Base-by-base conservation (phyloP, 2,329 filamentous ascomycete genomes). In the Sporothrix phasma region DNA sequence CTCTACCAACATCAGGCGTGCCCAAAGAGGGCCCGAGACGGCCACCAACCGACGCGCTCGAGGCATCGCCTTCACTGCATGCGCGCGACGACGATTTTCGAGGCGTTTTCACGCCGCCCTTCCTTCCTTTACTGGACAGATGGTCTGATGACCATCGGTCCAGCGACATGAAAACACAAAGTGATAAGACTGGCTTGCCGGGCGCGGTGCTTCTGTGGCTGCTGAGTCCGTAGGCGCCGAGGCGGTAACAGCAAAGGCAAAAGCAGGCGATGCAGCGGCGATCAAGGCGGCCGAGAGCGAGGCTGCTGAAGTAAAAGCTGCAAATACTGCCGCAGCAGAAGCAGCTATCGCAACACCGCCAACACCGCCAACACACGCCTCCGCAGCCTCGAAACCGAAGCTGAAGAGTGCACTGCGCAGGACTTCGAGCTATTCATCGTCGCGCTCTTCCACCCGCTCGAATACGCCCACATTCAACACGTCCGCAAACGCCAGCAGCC, bases 101-200 rank as follows among this genome's bases (percentile, higher is more conserved):
- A 67, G 84, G 84, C 66, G 74, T 88, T 65, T 87, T 88, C 70
- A 86, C 81, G 41, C 85, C 84, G 31, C 81, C 76, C 66, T 88
- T 83, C 70, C 78, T 88, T 63, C 84, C 84, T 51, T 76, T 88
- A 63, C 79, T 88, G 63, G 84, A 86, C 68, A 77, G 77, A 67
- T 69, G 58, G n/a, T 63, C 66, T 10, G 39, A 63, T 43, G 46
- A 64, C 6, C 64, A 24, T 15, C 56, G 60, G 26, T 19, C 49
- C 1, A 45, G 17, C 45, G 46, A 49, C 7, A 5, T 37, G 2
- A 51, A 39, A 39, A 19, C 71, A 54, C 71, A 75, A 7, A 31
- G 56, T 41, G 22, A 45, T 22, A 19, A 26, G 11, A 53, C 34
- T 19, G 62, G 13, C 6, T 45, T 13, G 19, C n/a, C 13, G 26